Evolutionary conservation across 495 filamentous ascomycete genomes (phyloP), one percentile per base, ranked within the genome.

Genomic region (Aspergillus diversus): DNA sequence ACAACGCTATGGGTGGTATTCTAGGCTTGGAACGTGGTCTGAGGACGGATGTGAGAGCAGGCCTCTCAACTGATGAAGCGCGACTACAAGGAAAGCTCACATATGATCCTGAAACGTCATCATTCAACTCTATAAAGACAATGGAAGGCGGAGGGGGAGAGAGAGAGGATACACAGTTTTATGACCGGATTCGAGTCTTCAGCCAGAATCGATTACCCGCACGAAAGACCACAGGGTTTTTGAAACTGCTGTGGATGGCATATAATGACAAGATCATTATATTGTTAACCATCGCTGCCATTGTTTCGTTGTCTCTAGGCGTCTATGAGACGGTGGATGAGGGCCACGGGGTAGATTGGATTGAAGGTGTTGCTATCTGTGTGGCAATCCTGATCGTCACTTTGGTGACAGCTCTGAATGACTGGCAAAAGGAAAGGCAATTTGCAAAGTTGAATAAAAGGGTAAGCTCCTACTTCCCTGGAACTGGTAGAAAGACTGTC

Each of bases 251-350:
- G 70, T 96, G 91, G 91, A 87, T 89, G 69, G 91, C 91, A 8
- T 93, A 92, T 71, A 92, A 94, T 68, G 92, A 96, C 76, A 92
- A 92, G 63, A 90, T 96, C 21, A 79, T 96, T 56, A 89, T 94
- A 16, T 75, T 92, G 16, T 77, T 92, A 55, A 90, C 89, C 12
- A 79, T 84, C 37, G 90, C 90, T n/a, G 90, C 89, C 9, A 73
- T 91, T 35, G 78, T 92, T 17, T 92, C 89, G 4, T 80, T 92
- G 55, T 88, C 84, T 37, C 75, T 92, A 53, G 90, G 90, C 17
- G 80, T 92, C 4, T 92, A 92, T 68, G 87, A 92, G 73, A 76
- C 77, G 0, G 65, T 81, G 0, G 77, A 75, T 7, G 74, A 72
- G 42, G 79, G 77, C 3, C 71, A 72, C 15, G 77, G 79, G 2